Evolutionary conservation across 495 filamentous ascomycete species (phyloP), one percentile per base, ranked within the genome.

Genomic region (Parmelia sp.): DNA sequence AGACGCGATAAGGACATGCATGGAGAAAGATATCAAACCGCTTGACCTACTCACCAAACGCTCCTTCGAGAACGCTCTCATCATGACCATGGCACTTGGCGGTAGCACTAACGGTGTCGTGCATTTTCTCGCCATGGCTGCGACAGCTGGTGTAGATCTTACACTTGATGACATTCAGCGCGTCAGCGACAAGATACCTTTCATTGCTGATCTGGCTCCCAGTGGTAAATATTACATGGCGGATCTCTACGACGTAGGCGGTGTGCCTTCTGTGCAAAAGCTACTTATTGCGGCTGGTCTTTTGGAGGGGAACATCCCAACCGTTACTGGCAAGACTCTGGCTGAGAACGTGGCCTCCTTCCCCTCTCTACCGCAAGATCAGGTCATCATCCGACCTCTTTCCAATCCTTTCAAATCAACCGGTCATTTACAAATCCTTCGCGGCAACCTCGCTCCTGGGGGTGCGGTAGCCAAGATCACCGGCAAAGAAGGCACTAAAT

Each of bases 401-500:
- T 75, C 80, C 57, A 84, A 92, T 72, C 94, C 94, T 23, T 96
- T 97, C 78, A 97, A 96, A 74, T 57, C 78, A 3, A 90, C 87
- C 14, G 94, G 94, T 47, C 94, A 98, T 73, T 79, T 98, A 57
- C 91, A 94, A 71, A 89, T 98, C 57, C 82, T 98, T 14, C 83
- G 83, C 57, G 94, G 94, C 44, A 97, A 97, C 75, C 84, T 98
- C 44, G 89, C 93, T 4, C 94, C 94, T 1, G 89, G 88, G 40
- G 94, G 94, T 40, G 88, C 94, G 12, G 94, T 98, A 4, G 93
- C 94, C 65, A 98, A 98, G 78, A 98, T 98, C 74, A 98, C 94
- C 0, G 94, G 94, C 25, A 97, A 96, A 73, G 94, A 98, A 75
- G 94, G 94, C 8, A 79, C 87, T 19, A 74, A 74, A 10, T 98